Percentiles rank a stretch among this genome's conserved stretches.
These are phyloP conservation scores for Amyloporia xantha DNA, from an alignment of 768 basidiomycete species.

Conservation along the genomic window DNA sequence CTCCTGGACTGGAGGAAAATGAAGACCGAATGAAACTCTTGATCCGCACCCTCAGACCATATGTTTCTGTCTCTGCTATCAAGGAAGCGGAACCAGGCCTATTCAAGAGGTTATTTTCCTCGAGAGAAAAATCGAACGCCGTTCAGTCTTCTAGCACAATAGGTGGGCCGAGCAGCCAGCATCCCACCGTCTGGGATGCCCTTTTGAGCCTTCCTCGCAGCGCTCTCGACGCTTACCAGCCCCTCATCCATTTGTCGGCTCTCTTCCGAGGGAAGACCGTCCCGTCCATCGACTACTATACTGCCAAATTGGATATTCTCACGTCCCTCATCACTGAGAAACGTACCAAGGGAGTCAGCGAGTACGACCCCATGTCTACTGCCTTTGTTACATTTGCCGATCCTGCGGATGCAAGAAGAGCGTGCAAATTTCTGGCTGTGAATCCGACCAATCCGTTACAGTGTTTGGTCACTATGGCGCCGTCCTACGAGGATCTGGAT, in stretches of 20 bases:
- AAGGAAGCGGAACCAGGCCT: not conserved
- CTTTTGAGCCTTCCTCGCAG: conserved; percentile 58
- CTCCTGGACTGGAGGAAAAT: conserved; percentile 4
- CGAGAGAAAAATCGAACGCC: not conserved
- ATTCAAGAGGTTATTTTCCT: not conserved
- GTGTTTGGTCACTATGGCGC: conserved; percentile 69
- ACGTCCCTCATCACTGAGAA: conserved; percentile 66
- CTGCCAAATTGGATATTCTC: conserved; percentile 66
- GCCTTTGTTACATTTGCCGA: conserved; percentile 78
- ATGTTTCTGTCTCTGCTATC: conserved; percentile 2
- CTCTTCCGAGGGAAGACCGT: conserved; percentile 66
- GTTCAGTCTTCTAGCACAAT: not conserved
- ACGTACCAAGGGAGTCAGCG: conserved; percentile 47
- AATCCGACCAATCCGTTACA: conserved; percentile 67
- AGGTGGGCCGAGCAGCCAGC: conserved; percentile 30
- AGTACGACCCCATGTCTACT: conserved; percentile 64
- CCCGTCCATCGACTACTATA: conserved; percentile 77
- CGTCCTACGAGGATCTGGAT: conserved; percentile 69
- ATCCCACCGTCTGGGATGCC: conserved; percentile 78
- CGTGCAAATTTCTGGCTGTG: conserved; percentile 66
- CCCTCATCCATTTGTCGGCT: conserved; percentile 62
- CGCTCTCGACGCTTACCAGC: conserved; percentile 70
- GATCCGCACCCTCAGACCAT: conserved; percentile 23
- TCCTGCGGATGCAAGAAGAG: conserved; percentile 57
- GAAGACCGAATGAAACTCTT: conserved; percentile 23